Evolutionary conservation across 768 basidiomycete species (phyloP), one percentile per base, ranked within the genome.

Genomic region (Suillus luteus): DNA sequence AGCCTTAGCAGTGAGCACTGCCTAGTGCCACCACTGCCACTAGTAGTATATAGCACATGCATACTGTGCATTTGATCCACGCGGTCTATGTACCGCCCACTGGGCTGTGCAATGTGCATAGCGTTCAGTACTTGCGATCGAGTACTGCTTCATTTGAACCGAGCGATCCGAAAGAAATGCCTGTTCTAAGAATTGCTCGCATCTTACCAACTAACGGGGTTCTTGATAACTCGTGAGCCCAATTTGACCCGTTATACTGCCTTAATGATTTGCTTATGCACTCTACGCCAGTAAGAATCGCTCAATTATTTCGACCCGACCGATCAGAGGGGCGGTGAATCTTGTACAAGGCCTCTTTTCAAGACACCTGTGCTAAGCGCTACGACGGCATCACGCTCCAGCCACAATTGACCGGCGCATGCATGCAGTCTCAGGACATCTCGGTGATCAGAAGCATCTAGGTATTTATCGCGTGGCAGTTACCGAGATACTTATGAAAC

Each of bases 401-500:
- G n/a, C 55, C 35, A 55, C 54, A 22, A n/a, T 35, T 22, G n/a
- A 11, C 35, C 22, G 22, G 22, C 15, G 15, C 22, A 38, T 38
- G 14, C 19, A 10, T 10, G 33, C 35, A 37, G 2, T 55, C 14
- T 37, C 37, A 24, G 55, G 27, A 40, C 17, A 17, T 41, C 38
- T 58, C 57, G 57, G 57, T 58, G 15, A 58, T 58, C 57, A 58
- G 7, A 55, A 15, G 9, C 10, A 57, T 57, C n/a, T 8, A 5
- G 40, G 31, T 33, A 54, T 54, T n/a, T 33, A 19, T 54, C 57
- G 40, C 40, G 27, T 41, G 57, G 40, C 40, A 58, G 41, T 58
- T 43, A 41, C 57, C 40, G 37, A 27, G 27, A 58, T 11, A 12
- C 38, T 58, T 58, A 58, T 58, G 57, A 58, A 41, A 58, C 57